Conservation (phyloP, 1,284 basidiomycete species). For the Cystobasidium slooffiae region DNA sequence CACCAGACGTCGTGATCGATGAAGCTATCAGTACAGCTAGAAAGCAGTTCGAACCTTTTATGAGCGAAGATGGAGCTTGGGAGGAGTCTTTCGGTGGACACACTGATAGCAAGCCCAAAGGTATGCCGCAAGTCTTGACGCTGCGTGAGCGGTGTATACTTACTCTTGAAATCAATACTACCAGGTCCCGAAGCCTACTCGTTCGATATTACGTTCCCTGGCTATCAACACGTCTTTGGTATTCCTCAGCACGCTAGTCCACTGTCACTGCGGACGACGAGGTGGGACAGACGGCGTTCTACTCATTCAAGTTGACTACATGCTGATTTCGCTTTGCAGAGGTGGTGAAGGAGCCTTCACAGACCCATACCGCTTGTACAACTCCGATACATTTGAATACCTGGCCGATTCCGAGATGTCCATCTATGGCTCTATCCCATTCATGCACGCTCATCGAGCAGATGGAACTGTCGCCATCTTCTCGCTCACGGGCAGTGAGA, state of each 20-base stretch:
- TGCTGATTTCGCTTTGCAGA: conserved; percentile 20
- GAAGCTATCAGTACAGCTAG: conserved; percentile 68
- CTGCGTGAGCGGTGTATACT: background rate
- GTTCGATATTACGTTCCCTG: conserved; percentile 90
- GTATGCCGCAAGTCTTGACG: conserved; percentile 58
- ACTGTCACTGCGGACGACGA: conserved; percentile 83
- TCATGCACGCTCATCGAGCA: conserved; percentile 83
- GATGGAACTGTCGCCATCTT: conserved; percentile 84
- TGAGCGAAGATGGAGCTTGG: conserved; percentile 77
- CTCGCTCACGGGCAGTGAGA: conserved; percentile 88
- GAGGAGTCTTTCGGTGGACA: conserved; percentile 85
- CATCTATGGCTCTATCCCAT: conserved; percentile 61
- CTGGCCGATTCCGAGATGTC: conserved; percentile 87
- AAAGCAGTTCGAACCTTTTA: conserved; percentile 62
- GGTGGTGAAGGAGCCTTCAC: conserved; percentile 67
- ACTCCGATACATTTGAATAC: conserved; percentile 97
- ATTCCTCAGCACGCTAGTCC: conserved; percentile 96
- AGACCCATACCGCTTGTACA: conserved; percentile 94
- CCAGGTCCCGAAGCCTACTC: conserved; percentile 90
- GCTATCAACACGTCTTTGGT: conserved; percentile 85
- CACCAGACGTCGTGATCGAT: conserved; percentile 62
- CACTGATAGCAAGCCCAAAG: conserved; percentile 94
- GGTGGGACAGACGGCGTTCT: conserved; percentile 60
- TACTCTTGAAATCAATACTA: background rate
- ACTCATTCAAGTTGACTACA: background rate